These are phyloP conservation scores for Amanita rubescens DNA, from an alignment of 768 basidiomycete species.

Conservation along the genomic window DNA sequence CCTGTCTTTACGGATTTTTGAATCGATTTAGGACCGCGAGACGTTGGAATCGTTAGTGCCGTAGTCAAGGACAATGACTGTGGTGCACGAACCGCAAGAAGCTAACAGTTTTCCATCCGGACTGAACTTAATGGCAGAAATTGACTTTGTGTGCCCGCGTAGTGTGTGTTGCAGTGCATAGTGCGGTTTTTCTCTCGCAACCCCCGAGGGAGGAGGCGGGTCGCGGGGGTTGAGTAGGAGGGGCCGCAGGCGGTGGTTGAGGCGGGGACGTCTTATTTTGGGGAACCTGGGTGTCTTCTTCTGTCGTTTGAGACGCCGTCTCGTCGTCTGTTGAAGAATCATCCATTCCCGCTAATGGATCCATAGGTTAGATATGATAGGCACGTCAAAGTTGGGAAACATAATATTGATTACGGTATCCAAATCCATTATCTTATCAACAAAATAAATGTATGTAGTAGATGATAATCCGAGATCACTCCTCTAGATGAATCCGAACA, in stretches of 20 bases:
- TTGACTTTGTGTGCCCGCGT: slow-evolving; percentile 71
- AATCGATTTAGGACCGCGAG: no score
- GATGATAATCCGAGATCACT: no score
- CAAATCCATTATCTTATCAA: no score
- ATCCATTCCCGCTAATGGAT: slow-evolving; percentile 31
- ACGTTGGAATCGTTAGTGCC: no score
- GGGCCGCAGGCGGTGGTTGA: slow-evolving; percentile 26
- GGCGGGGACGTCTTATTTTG: slow-evolving; percentile 37
- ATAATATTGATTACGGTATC: no score
- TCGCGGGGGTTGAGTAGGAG: slow-evolving; percentile 17
- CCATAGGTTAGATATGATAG: no score
- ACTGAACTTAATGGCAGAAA: slow-evolving; percentile 89
- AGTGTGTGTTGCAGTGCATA: slow-evolving; percentile 65
- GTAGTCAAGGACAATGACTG: no score
- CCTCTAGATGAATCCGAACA: slow-evolving; percentile 56
- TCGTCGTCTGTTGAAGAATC: slow-evolving; percentile 52
- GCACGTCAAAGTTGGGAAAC: no score
- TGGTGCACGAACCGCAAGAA: neutral
- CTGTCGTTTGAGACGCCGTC: slow-evolving; percentile 75
- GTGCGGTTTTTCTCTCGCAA: slow-evolving; percentile 45
- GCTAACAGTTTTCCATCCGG: slow-evolving; percentile 75
- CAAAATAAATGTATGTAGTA: no score
- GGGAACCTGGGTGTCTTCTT: slow-evolving; percentile 76
- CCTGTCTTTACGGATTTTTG: slow-evolving; percentile 35
- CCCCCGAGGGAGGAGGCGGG: neutral